Percentiles rank a stretch among this genome's conserved stretches.
phyloP scores from a whole-genome alignment of 495 filamentous ascomycete genomes.

The Penicillium lagena region DNA sequence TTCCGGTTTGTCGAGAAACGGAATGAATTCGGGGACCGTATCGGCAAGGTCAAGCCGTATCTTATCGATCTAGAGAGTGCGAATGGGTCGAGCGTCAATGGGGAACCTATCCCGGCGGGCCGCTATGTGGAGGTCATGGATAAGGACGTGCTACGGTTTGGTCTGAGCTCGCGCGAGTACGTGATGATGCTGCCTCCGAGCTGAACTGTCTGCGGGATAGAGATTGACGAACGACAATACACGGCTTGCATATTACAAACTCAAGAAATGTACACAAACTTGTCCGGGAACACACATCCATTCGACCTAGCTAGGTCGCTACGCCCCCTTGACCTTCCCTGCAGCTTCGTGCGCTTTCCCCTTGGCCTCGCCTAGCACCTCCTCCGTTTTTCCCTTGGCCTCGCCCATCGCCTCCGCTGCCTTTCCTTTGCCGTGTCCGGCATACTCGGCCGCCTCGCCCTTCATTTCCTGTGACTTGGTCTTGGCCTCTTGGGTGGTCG shows the following conservation, averaged over 20 bases:
- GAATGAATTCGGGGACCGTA: conserved; percentile 79
- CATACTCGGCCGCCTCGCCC: conserved; percentile 34
- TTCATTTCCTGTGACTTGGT: conserved; percentile 26
- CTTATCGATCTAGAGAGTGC: conserved; percentile 89
- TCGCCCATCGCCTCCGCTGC: conserved; percentile 32
- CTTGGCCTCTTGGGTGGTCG: conserved; percentile 25
- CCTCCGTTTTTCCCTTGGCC: conserved; percentile 37
- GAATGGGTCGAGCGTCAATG: conserved; percentile 84
- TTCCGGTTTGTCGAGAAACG: conserved; percentile 78
- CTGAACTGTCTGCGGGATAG: not conserved
- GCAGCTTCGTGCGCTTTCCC: conserved; percentile 22
- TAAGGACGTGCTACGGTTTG: conserved; percentile 86
- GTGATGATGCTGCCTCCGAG: conserved; percentile 62
- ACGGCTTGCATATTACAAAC: conserved; percentile 1
- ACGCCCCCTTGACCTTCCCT: conserved; percentile 1
- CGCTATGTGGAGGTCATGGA: conserved; percentile 81
- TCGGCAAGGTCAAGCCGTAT: conserved; percentile 80
- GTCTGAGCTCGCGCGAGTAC: conserved; percentile 80
- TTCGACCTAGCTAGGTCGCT: too few species aligned
- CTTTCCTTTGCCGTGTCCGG: conserved; percentile 33
- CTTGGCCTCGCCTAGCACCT: conserved; percentile 30
- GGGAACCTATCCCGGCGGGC: conserved; percentile 61
- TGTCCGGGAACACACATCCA: too few species aligned
- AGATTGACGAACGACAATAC: not conserved
- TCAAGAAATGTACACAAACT: not conserved